Conservation (phyloP, 768 basidiomycete genomes). For the Sistotremastrum suecicum region DNA sequence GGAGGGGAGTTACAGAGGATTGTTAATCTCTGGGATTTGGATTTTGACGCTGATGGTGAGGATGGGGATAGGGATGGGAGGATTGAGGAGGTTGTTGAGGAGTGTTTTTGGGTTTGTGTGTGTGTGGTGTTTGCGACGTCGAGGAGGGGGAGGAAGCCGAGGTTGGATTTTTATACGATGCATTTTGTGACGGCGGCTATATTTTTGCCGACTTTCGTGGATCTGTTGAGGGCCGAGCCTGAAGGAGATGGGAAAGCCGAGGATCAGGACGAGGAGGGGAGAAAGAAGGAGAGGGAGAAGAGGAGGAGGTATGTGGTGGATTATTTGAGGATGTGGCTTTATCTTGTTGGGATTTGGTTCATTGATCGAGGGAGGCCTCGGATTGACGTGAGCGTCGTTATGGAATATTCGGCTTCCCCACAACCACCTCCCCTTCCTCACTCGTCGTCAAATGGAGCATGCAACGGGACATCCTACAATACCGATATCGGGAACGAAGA, state of each 20-base stretch:
- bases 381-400: conserved; percentile 32
- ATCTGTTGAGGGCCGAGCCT: conserved; percentile 18
- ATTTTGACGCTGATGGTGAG: conserved; percentile 13
- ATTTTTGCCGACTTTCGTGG: conserved; percentile 25
- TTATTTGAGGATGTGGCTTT: conserved; percentile 30
- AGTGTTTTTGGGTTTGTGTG: conserved; percentile 33
- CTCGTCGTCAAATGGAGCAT: conserved; percentile 15
- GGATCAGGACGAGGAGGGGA: no score
- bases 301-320: no score
- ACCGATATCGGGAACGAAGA: conserved; percentile 5
- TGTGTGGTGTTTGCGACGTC: conserved; percentile 34
- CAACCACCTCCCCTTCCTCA: conserved; percentile 20
- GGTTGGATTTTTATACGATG: conserved; percentile 46
- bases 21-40: conserved; percentile 26
- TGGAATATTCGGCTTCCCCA: conserved; percentile 29
- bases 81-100: conserved; percentile 26
- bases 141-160: conserved; percentile 29
- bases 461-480: conserved; percentile 18
- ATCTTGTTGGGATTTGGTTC: conserved; percentile 21
- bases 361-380: conserved; percentile 38
- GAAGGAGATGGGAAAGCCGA: conserved; percentile 25
- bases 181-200: conserved; percentile 39
- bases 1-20: conserved; percentile 31
- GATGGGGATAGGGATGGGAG: no score
- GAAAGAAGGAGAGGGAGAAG: no score